Base-by-base conservation (phyloP, 2,329 filamentous ascomycete genomes). In the Clonostachys chloroleuca region DNA sequence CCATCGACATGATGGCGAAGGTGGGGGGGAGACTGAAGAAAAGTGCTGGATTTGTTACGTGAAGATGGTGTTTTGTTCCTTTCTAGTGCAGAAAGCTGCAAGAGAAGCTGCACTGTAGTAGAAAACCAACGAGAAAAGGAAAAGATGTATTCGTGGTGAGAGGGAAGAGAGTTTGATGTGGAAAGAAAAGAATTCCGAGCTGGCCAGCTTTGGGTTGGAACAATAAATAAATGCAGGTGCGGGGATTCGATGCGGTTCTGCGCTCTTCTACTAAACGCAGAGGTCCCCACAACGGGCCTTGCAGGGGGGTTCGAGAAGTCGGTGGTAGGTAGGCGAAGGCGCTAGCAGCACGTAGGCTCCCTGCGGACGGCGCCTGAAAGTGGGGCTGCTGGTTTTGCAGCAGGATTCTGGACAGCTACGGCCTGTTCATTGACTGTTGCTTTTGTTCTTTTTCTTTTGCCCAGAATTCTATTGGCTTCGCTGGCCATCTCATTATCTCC, bases 241-340 rank as follows among this genome's bases (percentile, higher is more conserved):
- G 54, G 59, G 61, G 56, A 59, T 71, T 71, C 68, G 65, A 71
- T 64, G 60, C 52, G 67, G 59, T 71, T 71, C 68, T 66, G 64
- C 60, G 62, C 60, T 63, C 57, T 71, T 71, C 68, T 30, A 30
- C 24, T 30, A 9, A 30, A 30, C 24, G 24, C 62, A 70, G 64
- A 49, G 56, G 57, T 61, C 57, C 42, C 44, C 64, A 63, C 64
- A 67, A 65, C 55, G 54, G 55, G 58, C 59, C 51, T 56, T 60
- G 56, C 60, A 61, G 61, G 63, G 63, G 58, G 41, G 53, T 55
- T 54, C 52, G 46, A 56, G 65, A 68, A 68, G 56, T 49, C 54
- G 62, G 60, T 64, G 59, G 64, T 54, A 60, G 54, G 55, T 52
- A 46, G 48, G 37, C 46, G 57, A 56, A 30, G 24, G 24, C 24